These are phyloP conservation scores for Globisporangium splendens DNA, from an alignment of 352 stramenopile species.

Conservation along the genomic window DNA sequence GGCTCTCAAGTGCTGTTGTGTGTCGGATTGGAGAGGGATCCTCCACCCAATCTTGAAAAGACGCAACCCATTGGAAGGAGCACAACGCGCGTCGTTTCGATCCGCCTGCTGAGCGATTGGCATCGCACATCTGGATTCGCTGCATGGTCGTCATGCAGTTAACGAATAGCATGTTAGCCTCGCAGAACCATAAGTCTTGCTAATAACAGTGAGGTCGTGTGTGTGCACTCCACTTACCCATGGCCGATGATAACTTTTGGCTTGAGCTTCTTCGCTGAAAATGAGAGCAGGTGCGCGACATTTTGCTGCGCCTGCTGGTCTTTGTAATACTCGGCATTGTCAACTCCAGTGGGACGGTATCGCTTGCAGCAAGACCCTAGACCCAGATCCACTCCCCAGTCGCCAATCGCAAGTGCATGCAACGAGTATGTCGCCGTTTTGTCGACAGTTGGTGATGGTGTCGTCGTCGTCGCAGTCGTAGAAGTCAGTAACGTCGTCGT, in stretches of 20 bases:
- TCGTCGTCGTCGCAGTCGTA: slow-evolving; percentile 14
- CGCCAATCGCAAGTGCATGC: slow-evolving; percentile 65
- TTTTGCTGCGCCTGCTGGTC: slow-evolving; percentile 69
- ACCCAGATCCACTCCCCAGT: slow-evolving; percentile 62
- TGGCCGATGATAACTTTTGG: slow-evolving; percentile 60
- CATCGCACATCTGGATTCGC: neutral
- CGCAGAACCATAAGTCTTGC: too few relatives aligned
- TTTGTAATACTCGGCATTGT: slow-evolving; percentile 63
- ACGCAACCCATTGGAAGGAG: neutral
- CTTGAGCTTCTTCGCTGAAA: slow-evolving; percentile 59
- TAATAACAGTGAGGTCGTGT: slow-evolving; percentile 9
- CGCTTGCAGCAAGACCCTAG: slow-evolving; percentile 73
- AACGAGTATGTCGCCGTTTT: slow-evolving; percentile 39
- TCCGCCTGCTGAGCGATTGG: neutral
- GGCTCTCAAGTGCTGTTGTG: neutral
- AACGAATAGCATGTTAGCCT: too few relatives aligned
- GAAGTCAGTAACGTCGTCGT: slow-evolving; percentile 12
- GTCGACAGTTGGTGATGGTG: slow-evolving; percentile 25
- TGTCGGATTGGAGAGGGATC: neutral
- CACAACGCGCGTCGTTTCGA: neutral
- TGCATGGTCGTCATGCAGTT: too few relatives aligned
- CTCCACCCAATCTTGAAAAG: neutral
- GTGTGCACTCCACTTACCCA: slow-evolving; percentile 24
- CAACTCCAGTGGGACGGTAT: slow-evolving; percentile 53
- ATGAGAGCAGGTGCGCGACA: slow-evolving; percentile 49